Conservation (phyloP, 306 rosid species). For the Rubus idaeus region DNA sequence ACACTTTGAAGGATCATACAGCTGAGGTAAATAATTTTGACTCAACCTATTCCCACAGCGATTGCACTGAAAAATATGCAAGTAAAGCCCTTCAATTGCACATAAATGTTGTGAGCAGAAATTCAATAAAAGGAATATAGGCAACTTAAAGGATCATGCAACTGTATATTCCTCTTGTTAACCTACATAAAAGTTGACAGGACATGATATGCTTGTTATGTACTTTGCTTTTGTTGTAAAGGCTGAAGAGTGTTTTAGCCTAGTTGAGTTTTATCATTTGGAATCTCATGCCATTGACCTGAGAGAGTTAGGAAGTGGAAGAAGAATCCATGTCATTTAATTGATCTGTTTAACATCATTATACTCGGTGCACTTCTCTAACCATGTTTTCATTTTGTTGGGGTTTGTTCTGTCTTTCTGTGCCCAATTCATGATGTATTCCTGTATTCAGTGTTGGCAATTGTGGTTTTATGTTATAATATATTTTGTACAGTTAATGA, state of each 20-base stretch:
- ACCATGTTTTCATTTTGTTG: neutral
- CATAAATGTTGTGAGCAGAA: neutral
- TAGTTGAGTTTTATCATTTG: neutral
- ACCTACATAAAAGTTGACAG: neutral
- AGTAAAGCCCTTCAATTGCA: neutral
- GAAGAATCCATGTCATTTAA: neutral
- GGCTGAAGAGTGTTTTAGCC: neutral
- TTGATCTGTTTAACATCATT: neutral
- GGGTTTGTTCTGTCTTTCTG: neutral
- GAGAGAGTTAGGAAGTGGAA: neutral
- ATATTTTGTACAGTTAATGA: neutral
- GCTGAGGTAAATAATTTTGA: conserved; percentile 64
- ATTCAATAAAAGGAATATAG: neutral
- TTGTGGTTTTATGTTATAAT: neutral
- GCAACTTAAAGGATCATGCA: neutral
- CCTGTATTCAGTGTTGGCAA: neutral
- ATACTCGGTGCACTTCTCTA: neutral
- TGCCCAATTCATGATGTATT: neutral
- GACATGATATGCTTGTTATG: neutral
- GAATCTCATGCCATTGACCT: neutral
- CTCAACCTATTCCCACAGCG: neutral
- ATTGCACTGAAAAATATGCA: neutral
- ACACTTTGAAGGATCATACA: conserved; percentile 74
- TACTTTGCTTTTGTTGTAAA: neutral
- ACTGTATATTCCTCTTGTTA: neutral